Evolutionary conservation across 1,284 basidiomycete species (phyloP), one percentile per base, ranked within the genome.

Genomic region (Apiotrichum laibachii): DNA sequence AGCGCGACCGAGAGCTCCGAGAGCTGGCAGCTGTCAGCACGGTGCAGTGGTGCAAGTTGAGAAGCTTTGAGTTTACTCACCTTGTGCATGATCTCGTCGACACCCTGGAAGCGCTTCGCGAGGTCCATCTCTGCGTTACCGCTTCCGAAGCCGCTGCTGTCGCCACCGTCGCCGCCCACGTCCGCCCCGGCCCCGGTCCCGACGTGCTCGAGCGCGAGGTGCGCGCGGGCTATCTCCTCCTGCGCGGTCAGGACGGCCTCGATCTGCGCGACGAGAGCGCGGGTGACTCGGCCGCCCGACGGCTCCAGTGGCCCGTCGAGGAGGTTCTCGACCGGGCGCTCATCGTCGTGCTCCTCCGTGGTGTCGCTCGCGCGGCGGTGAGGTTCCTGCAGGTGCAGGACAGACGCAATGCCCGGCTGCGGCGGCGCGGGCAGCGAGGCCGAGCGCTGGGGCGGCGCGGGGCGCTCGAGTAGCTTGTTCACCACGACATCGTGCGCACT

Each of bases 1-100:
- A 64, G 56, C 22, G 57, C 31, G 3, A 33, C 19, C 5, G 60
- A 46, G 40, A 64, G 55, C 5, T 54, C 50, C 13, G 60, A 52
- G n/a, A 64, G 57, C 63, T 64, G 57, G 11, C 2, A 22, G n/a
- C 13, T 31, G 50, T 56, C 19, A 58, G 62, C 48, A n/a, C n/a
- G n/a, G 34, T 10, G 18, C 5, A 11, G 5, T 15, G 5, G 22
- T 9, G 6, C 19, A 26, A 50, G 47, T 18, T 5, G 35, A 13
- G 8, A 37, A 34, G 12, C 4, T 2, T n/a, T 8, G n/a, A 5
- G n/a, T 18, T 2, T 1, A 47, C 60, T 33, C 40, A 62, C 63
- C 55, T 51, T 51, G 2, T 50, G 42, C 63, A 64, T 64, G 19
- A 64, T 62, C 7, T 60, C 57, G 34, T 61, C 57, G 12, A 64